phyloP scores from a whole-genome alignment of 805 yeast species.

The Cyberlindnera meyerae region DNA sequence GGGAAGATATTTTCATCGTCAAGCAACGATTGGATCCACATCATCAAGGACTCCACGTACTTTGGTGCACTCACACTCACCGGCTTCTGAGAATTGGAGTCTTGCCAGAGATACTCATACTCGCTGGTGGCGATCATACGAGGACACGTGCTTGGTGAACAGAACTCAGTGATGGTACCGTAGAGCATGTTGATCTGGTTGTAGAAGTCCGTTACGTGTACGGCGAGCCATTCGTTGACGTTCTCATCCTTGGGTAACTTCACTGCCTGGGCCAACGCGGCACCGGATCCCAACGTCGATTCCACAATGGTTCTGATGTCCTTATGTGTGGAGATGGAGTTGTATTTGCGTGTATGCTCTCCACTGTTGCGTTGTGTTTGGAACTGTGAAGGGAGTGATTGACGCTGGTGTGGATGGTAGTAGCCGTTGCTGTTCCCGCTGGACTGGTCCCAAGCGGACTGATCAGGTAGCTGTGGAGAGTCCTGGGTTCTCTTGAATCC shows the following conservation, averaged over 20 bases:
- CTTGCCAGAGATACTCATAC: slow-evolving; percentile 97
- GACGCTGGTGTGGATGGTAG: slow-evolving; percentile 15
- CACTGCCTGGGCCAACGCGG: slow-evolving; percentile 88
- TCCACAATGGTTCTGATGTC: slow-evolving; percentile 88
- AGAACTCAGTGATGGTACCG: slow-evolving; percentile 92
- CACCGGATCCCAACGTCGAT: slow-evolving; percentile 89
- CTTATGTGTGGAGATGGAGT: slow-evolving; percentile 51
- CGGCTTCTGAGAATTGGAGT: slow-evolving; percentile 63
- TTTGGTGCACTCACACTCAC: slow-evolving; percentile 90
- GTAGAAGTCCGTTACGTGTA: slow-evolving; percentile 95
- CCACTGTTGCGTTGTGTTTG: not conserved
- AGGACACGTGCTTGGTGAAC: slow-evolving; percentile 94
- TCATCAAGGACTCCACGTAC: slow-evolving; percentile 88
- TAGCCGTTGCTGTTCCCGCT: slow-evolving; percentile 2
- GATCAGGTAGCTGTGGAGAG: not conserved
- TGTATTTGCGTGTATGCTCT: slow-evolving; percentile 16
- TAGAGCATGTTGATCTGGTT: slow-evolving; percentile 95
- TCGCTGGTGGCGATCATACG: slow-evolving; percentile 97
- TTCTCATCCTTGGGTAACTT: slow-evolving; percentile 91
- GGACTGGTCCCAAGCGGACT: too few relatives aligned
- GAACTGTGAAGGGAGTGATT: slow-evolving; percentile 7
- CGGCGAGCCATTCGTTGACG: slow-evolving; percentile 91
- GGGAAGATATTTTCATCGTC: slow-evolving; percentile 93
- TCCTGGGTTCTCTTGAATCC: slow-evolving; percentile 36
- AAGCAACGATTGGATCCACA: slow-evolving; percentile 89